Conservation (phyloP, 495 filamentous ascomycete genomes). For the Lasiosphaeris hirsuta region DNA sequence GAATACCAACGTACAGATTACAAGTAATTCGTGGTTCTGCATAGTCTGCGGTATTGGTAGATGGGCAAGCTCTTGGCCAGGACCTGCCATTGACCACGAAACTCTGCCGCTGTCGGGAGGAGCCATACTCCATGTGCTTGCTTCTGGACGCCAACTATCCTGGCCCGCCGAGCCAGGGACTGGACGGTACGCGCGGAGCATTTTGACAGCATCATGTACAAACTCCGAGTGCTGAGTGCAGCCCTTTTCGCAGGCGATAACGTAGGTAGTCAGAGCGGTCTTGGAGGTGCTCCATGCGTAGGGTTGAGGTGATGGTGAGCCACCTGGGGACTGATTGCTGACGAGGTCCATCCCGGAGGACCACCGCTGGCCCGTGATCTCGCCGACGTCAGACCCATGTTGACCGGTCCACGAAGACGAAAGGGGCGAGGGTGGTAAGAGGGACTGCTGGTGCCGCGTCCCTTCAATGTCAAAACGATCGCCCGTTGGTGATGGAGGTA, state of each 20-base stretch:
- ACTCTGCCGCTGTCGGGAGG: background rate
- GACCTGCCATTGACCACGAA: conserved; percentile 13
- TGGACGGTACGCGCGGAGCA: conserved; percentile 21
- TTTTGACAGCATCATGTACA: conserved; percentile 29
- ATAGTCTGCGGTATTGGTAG: conserved; percentile 19
- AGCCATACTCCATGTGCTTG: conserved; percentile 8
- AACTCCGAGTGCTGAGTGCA: conserved; percentile 27
- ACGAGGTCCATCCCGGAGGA: background rate
- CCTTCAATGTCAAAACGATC: conserved; percentile 5
- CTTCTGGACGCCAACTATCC: conserved; percentile 14
- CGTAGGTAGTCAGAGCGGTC: conserved; percentile 8
- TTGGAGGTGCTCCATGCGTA: conserved; percentile 24
- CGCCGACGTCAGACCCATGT: conserved; percentile 9
- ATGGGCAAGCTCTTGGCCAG: conserved; percentile 10
- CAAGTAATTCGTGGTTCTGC: conserved; percentile 28
- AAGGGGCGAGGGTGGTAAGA: conserved; percentile 10
- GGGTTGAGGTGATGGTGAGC: background rate
- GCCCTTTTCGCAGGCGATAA: conserved; percentile 23
- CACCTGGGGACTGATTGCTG: conserved; percentile 6
- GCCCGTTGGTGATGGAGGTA: conserved; percentile 12
- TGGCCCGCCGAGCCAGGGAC: conserved; percentile 10
- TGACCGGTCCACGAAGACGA: conserved; percentile 17
- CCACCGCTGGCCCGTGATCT: conserved; percentile 16
- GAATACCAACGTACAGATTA: conserved; percentile 33
- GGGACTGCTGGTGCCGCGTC: conserved; percentile 4